phyloP scores from a whole-genome alignment of 257 asterid species.

The Capsicum rhomboideum region DNA sequence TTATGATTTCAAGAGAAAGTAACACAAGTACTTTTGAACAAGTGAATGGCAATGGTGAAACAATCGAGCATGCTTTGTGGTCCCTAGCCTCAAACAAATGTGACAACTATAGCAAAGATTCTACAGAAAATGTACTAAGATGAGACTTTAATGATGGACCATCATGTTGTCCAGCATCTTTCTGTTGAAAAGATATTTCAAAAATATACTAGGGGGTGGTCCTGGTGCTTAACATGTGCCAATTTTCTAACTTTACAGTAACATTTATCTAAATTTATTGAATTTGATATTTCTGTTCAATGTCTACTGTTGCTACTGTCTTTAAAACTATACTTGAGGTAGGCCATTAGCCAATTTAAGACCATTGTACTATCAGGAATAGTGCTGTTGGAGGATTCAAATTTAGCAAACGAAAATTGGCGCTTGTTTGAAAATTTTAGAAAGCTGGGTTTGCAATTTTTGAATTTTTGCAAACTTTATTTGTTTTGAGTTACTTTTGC shows the following conservation, averaged over 20 bases:
- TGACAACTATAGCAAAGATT: background rate
- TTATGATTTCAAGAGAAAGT: background rate
- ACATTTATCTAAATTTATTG: background rate
- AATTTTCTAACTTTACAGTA: background rate
- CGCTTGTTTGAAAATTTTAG: background rate
- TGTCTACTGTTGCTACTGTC: background rate
- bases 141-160: background rate
- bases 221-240: conserved; percentile 3
- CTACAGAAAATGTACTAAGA: background rate
- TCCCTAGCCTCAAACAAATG: background rate
- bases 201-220: background rate
- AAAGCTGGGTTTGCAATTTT: background rate
- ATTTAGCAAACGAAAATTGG: background rate
- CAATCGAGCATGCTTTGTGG: background rate
- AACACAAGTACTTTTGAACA: background rate
- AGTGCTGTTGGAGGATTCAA: background rate
- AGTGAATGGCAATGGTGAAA: background rate
- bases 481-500: background rate
- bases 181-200: background rate
- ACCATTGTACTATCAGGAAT: background rate
- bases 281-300: background rate
- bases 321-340: background rate
- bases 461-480: background rate
- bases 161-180: background rate
- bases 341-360: background rate